Base-by-base conservation (phyloP, 352 stramenopile species). In the Phytophthora pisi region DNA sequence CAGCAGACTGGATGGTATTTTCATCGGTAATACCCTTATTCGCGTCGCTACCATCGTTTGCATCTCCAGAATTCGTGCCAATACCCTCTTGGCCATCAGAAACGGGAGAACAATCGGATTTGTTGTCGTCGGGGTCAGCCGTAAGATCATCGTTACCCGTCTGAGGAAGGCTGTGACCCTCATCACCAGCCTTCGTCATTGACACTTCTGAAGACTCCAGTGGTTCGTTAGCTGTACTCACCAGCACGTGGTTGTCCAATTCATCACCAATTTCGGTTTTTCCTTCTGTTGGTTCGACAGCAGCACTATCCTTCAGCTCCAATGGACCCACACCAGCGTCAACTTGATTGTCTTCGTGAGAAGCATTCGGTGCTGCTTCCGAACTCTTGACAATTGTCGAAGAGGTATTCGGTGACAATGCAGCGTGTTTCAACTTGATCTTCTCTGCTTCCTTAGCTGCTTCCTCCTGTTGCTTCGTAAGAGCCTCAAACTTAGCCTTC, bases 401-500 rank as follows among this genome's bases (percentile, higher is more conserved):
- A 42, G 36, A n/a, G 36, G 13, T 4, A n/a, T 42, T 42, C 34
- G 28, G 18, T 10, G 51, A 30, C 51, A 20, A 4, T 9, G 6
- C 47, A 51, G 45, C 36, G n/a, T 70, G 59, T 42, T 75, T 75
- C 26, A 23, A 13, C 28, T 74, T 79, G 1, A 56, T 18, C 16
- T 71, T 51, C 24, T 68, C 68, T 20, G 51, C 51, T 9, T 46
- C 28, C 45, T 66, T 69, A 0, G 71, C 59, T n/a, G 31, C 56
- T 50, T 70, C 68, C 10, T 66, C 53, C n/a, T 72, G 63, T 15
- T 77, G 57, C 45, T 75, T 80, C 15, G 58, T 68, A 3, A 75
- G 42, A 0, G 73, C 66, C 55, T 82, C 74, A 30, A 71, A 82
- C 26, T 79, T 81, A 8, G 72, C 70, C 61, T 83, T 83, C 47